phyloP scores from a whole-genome alignment of 192 early-diverging fungal genomes.

The Coemansia erecta region DNA sequence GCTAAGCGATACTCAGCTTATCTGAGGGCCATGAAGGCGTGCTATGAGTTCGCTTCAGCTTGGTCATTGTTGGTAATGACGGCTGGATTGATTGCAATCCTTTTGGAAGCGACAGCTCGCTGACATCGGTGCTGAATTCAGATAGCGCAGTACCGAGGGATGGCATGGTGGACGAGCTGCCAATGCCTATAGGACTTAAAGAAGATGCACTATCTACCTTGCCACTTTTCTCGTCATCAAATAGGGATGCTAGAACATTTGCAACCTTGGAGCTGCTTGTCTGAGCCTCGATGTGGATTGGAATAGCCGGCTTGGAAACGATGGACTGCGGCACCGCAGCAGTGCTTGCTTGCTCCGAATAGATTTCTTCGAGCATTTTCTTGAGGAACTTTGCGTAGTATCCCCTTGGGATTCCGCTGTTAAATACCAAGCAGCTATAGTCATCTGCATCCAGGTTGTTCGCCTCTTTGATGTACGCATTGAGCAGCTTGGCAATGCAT shows the following conservation, averaged over 20 bases:
- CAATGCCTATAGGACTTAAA: too few relatives aligned
- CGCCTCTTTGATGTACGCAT: neutral
- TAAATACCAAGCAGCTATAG: neutral
- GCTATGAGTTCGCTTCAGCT: too few relatives aligned
- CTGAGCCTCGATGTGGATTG: too few relatives aligned
- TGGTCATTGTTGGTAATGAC: too few relatives aligned
- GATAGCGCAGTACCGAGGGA: too few relatives aligned
- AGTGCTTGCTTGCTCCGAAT: neutral
- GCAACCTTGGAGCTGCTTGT: slow-evolving; percentile 2
- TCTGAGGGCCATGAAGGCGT: too few relatives aligned
- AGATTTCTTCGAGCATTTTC: neutral
- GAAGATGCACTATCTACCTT: too few relatives aligned
- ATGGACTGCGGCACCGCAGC: neutral
- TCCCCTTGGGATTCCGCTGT: neutral
- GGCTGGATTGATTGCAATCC: too few relatives aligned
- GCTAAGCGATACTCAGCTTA: too few relatives aligned
- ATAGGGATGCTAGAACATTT: neutral
- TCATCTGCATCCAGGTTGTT: slow-evolving; percentile 6
- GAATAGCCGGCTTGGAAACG: neutral
- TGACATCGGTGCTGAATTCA: too few relatives aligned
- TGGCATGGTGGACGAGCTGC: too few relatives aligned
- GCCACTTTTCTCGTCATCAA: neutral
- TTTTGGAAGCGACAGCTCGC: too few relatives aligned
- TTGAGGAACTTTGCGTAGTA: slow-evolving; percentile 4
- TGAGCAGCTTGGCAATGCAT: neutral